Percentiles rank a stretch among this genome's conserved stretches.
Conservation (phyloP, 306 rosid genomes). For the Geum urbanum region DNA sequence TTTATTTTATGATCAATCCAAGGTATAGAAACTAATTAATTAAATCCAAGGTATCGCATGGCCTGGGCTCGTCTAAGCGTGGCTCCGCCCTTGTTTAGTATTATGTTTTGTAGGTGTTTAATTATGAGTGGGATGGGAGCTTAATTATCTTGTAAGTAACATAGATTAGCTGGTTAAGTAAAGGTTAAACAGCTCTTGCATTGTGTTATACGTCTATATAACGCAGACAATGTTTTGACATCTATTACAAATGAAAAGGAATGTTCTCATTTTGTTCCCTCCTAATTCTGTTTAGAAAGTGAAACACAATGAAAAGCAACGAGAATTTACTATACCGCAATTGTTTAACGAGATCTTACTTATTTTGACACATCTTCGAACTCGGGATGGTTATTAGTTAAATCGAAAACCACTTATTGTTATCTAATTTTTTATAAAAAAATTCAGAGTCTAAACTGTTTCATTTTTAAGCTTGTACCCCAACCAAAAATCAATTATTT, state of each 20-base stretch:
- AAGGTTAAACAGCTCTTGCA: constrained; percentile 26
- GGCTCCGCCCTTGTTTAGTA: no score
- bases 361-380: neutral
- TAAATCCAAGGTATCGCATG: no score
- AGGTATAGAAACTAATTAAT: no score
- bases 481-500: no score
- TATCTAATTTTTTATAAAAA: no score
- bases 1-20: no score
- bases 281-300: neutral
- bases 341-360: neutral
- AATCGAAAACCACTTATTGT: no score
- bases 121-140: constrained; percentile 14
- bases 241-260: neutral
- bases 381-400: neutral
- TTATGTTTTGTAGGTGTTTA: constrained; percentile 18
- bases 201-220: constrained; percentile 42
- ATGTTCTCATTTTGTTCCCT: neutral
- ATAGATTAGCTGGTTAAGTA: constrained; percentile 15
- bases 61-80: no score
- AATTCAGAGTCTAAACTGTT: no score
- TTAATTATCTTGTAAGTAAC: constrained; percentile 45
- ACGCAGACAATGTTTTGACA: neutral
- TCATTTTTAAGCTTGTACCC: no score
- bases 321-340: neutral
- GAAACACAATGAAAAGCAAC: neutral